Percentiles rank a stretch among this genome's conserved stretches.
Evolutionary conservation across 1,284 basidiomycete species (phyloP).

Genomic region (Irpex sp.): DNA sequence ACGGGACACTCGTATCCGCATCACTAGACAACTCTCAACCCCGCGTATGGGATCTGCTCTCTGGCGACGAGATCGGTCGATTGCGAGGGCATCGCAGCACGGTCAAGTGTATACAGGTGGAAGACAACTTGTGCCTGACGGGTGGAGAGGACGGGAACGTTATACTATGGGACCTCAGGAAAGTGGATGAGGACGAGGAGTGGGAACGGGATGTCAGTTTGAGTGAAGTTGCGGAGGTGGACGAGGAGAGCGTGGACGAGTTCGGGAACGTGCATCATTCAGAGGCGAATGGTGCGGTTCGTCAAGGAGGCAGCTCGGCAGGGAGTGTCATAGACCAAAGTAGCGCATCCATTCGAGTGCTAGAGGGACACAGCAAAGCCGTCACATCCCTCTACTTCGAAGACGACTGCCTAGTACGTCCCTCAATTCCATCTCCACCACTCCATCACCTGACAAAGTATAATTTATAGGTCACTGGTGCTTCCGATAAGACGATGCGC

Average conservation of each 20-base stretch:
- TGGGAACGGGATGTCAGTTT: constrained; percentile 54
- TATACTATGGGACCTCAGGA: constrained; percentile 82
- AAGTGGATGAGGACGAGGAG: constrained; percentile 71
- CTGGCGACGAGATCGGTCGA: constrained; percentile 76
- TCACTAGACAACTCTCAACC: constrained; percentile 75
- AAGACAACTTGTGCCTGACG: constrained; percentile 87
- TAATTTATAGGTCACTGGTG: constrained; percentile 82
- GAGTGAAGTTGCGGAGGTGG: constrained; percentile 60
- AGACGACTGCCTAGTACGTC: constrained; percentile 80
- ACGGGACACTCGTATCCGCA: constrained; percentile 88
- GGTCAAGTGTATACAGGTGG: constrained; percentile 91
- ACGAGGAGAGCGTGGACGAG: constrained; percentile 33
- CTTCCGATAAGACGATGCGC: constrained; percentile 95
- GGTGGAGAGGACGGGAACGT: constrained; percentile 86
- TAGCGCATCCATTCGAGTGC: constrained; percentile 62
- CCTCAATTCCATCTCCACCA: neutral
- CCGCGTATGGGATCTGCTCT: constrained; percentile 84
- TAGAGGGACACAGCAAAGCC: constrained; percentile 91
- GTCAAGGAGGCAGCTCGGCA: constrained; percentile 17
- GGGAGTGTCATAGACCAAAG: constrained; percentile 23
- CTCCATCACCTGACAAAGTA: neutral
- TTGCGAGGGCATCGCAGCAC: constrained; percentile 73
- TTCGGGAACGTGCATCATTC: constrained; percentile 3
- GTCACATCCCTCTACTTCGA: constrained; percentile 95
- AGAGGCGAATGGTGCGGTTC: constrained; percentile 1